Conservation (phyloP, 2,329 filamentous ascomycete genomes). For the Colletotrichum australisinense region DNA sequence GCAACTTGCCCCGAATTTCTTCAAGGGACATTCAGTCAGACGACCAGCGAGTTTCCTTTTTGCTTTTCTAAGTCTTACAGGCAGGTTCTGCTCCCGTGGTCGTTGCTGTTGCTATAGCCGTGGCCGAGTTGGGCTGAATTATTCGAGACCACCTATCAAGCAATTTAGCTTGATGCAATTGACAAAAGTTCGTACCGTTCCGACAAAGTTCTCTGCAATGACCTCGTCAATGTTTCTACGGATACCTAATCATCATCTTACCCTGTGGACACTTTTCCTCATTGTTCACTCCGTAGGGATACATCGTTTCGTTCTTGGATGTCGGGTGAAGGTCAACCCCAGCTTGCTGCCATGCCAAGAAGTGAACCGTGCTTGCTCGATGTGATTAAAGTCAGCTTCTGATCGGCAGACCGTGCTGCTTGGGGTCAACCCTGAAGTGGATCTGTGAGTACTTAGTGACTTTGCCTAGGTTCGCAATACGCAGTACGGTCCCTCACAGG, state of each 20-base stretch:
- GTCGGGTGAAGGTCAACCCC: background rate
- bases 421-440: background rate
- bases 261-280: background rate
- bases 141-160: background rate
- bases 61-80: conserved; percentile 5
- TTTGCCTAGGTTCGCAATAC: background rate
- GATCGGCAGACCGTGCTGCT: background rate
- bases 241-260: background rate
- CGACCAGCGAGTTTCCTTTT: background rate
- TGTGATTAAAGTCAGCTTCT: background rate
- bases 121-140: background rate
- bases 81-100: background rate
- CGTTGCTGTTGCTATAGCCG: too few species aligned
- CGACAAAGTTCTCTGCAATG: background rate
- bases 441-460: background rate
- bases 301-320: background rate
- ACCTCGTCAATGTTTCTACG: background rate
- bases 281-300: too few species aligned
- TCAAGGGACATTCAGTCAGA: background rate
- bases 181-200: background rate
- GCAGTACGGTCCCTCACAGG: too few species aligned
- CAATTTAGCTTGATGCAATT: background rate
- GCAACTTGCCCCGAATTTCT: background rate
- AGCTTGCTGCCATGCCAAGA: background rate
- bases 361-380: background rate